These are phyloP conservation scores for Ehretia macrophylla DNA, from an alignment of 257 asterid genomes.

Conservation along the genomic window DNA sequence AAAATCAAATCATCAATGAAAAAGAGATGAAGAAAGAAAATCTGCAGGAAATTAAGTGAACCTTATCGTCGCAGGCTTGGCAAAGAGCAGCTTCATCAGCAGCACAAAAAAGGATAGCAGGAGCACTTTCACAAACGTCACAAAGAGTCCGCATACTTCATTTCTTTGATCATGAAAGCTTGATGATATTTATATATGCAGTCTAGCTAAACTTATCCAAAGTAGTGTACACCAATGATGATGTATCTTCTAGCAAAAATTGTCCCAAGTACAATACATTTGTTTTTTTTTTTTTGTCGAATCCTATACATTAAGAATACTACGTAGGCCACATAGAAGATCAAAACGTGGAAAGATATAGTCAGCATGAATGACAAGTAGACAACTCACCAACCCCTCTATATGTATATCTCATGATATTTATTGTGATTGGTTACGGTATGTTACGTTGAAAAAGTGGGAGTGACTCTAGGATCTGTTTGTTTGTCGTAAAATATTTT, in stretches of 20 bases:
- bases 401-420: background rate
- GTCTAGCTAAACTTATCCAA: background rate
- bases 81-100: conserved; percentile 99
- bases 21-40: background rate
- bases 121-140: conserved; percentile 94
- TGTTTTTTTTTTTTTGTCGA: no score
- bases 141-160: conserved; percentile 84
- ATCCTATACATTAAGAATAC: no score
- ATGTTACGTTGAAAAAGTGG: no score
- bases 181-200: background rate
- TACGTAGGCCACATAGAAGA: background rate
- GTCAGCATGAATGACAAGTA: background rate
- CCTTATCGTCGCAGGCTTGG: conserved; percentile 85
- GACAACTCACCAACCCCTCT: background rate
- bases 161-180: conserved; percentile 8
- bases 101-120: conserved; percentile 89
- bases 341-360: background rate
- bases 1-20: background rate
- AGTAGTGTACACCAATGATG: background rate
- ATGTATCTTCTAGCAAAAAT: background rate
- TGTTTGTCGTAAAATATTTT: no score
- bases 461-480: no score
- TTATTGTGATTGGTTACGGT: background rate
- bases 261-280: no score
- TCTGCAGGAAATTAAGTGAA: background rate